phyloP scores from a whole-genome alignment of 2,329 filamentous ascomycete genomes.

The Onygenales sp. region DNA sequence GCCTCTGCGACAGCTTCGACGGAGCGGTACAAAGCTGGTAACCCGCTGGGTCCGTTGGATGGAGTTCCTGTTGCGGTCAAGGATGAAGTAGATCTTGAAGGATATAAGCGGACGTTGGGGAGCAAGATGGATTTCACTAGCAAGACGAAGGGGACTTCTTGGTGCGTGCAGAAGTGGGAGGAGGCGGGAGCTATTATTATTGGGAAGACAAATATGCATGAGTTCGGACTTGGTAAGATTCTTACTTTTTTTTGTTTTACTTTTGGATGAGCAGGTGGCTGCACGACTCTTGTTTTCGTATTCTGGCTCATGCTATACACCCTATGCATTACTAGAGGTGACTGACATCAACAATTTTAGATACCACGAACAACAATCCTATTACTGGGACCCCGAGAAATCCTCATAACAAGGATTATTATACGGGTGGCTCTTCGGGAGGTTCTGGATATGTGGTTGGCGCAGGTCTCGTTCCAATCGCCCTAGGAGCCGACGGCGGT shows the following conservation, averaged over 20 bases:
- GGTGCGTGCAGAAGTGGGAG: slow-evolving; percentile 62
- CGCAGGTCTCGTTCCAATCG: slow-evolving; percentile 61
- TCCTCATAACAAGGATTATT: slow-evolving; percentile 67
- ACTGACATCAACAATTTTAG: slow-evolving; percentile 22
- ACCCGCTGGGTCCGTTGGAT: slow-evolving; percentile 60
- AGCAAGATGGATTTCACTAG: slow-evolving; percentile 50
- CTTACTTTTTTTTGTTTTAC: background rate
- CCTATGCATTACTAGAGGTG: too few species aligned
- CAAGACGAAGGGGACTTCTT: slow-evolving; percentile 48
- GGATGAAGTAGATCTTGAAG: slow-evolving; percentile 65
- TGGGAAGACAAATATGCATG: slow-evolving; percentile 73
- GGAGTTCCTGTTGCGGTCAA: slow-evolving; percentile 78
- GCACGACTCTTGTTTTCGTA: too few species aligned
- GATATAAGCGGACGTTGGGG: slow-evolving; percentile 59
- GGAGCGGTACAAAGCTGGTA: slow-evolving; percentile 58
- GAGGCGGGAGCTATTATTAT: slow-evolving; percentile 66
- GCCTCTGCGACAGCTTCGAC: slow-evolving; percentile 65
- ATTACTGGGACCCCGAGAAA: slow-evolving; percentile 66
- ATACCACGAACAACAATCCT: slow-evolving; percentile 77
- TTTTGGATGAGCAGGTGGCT: background rate
- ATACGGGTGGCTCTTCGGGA: slow-evolving; percentile 71
- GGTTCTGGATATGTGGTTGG: slow-evolving; percentile 63
- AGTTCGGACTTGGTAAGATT: slow-evolving; percentile 56
- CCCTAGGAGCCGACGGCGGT: slow-evolving; percentile 65
- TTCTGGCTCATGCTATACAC: too few species aligned